Conservation (phyloP, 768 basidiomycete species). For the Leccinum barrowsii region DNA sequence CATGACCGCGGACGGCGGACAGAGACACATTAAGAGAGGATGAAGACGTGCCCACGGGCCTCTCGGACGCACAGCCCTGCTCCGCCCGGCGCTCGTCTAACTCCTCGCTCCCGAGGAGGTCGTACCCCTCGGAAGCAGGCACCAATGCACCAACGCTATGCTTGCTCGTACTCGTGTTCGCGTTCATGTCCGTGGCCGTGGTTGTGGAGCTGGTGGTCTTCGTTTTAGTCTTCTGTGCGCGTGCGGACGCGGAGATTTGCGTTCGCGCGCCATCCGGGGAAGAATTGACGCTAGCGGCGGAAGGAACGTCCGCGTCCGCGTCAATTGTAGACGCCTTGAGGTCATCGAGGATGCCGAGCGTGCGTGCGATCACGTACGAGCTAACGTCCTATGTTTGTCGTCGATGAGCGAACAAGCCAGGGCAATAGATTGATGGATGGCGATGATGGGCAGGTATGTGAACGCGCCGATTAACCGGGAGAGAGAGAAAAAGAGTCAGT, state of each 20-base stretch:
- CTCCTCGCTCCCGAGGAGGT: constrained; percentile 13
- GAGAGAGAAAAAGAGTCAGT: constrained; percentile 8
- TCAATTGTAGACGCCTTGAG: constrained; percentile 73
- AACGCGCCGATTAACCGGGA: background rate
- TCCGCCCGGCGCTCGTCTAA: background rate
- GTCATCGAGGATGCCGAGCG: constrained; percentile 72
- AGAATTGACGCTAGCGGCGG: background rate
- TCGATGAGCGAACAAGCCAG: background rate
- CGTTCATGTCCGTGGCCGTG: background rate
- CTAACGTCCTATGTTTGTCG: constrained; percentile 57
- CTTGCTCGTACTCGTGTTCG: background rate
- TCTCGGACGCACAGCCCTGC: background rate
- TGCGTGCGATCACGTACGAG: constrained; percentile 80
- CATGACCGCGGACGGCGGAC: background rate
- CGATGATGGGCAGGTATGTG: background rate
- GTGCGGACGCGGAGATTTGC: background rate
- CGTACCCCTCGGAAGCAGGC: constrained; percentile 8
- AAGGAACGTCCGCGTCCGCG: constrained; percentile 3
- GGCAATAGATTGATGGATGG: background rate
- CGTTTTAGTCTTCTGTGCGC: background rate
- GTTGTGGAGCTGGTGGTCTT: background rate
- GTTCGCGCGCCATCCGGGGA: background rate
- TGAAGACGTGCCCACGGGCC: background rate
- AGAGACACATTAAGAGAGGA: background rate
- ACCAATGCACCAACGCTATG: background rate